Conservation (phyloP, 2,329 filamentous ascomycete species). For the Sarocladium strictum region DNA sequence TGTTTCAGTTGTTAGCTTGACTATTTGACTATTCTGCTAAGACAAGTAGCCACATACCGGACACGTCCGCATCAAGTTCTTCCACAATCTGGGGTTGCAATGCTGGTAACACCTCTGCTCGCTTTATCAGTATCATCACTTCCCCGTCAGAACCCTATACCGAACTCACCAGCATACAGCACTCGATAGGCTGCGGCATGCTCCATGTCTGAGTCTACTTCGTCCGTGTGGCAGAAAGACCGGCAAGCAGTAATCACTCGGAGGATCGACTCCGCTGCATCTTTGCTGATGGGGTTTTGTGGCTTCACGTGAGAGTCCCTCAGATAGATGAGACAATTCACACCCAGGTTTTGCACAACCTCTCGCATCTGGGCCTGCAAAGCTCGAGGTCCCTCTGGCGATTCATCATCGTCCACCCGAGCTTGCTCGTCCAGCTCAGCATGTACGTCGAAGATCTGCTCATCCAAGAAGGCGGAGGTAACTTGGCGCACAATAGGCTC, state of each 20-base stretch:
- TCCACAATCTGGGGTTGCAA: constrained; percentile 50
- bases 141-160: too few species aligned
- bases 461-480: constrained; percentile 37
- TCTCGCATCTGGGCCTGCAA: constrained; percentile 5
- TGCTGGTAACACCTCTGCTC: background rate
- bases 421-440: constrained; percentile 13
- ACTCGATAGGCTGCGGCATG: constrained; percentile 22
- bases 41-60: constrained; percentile 43
- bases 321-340: constrained; percentile 40
- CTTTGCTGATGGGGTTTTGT: constrained; percentile 33
- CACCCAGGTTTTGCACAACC: constrained; percentile 33
- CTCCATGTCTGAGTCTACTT: constrained; percentile 17
- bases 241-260: constrained; percentile 36
- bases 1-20: constrained; percentile 19
- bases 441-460: constrained; percentile 32
- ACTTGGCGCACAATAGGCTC: constrained; percentile 35
- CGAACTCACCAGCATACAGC: constrained; percentile 21
- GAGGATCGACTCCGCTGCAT: constrained; percentile 36
- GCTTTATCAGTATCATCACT: constrained; percentile 28
- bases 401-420: constrained; percentile 21
- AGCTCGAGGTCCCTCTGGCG: background rate
- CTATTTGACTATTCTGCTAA: background rate
- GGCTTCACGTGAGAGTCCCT: constrained; percentile 39
- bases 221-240: constrained; percentile 30
- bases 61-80: constrained; percentile 52